A percentile compares a stretch with the other conserved stretches of the same genome.
Evolutionary conservation across 2,329 filamentous ascomycete species (phyloP).

Genomic region (Colletotrichum cuscutae): DNA sequence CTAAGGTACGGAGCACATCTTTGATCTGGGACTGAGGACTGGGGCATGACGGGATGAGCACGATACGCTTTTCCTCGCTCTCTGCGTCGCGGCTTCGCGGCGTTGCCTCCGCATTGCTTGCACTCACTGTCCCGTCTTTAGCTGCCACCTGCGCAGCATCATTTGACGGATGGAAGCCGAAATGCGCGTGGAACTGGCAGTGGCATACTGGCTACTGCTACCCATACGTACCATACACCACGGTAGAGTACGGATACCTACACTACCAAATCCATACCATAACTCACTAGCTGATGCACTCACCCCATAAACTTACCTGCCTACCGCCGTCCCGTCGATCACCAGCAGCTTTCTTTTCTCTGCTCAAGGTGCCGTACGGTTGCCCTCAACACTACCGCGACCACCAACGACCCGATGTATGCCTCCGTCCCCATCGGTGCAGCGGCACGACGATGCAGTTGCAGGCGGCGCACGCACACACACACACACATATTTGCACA

Average conservation of each 20-base stretch:
- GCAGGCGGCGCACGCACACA: background rate
- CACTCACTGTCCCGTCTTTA: slow-evolving; percentile 7
- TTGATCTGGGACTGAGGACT: background rate
- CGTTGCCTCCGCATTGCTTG: slow-evolving; percentile 7
- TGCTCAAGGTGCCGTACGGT: background rate
- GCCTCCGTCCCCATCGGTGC: background rate
- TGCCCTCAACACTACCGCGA: background rate
- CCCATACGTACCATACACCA: background rate
- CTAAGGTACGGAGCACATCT: too few relatives aligned
- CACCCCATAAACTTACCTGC: background rate
- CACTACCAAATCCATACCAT: background rate
- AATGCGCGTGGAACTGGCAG: background rate
- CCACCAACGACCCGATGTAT: background rate
- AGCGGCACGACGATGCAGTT: slow-evolving; percentile 1
- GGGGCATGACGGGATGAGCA: slow-evolving; percentile 23
- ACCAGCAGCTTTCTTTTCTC: background rate
- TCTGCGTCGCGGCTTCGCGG: background rate
- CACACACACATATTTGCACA: background rate
- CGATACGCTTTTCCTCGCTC: slow-evolving; percentile 15
- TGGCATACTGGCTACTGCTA: background rate
- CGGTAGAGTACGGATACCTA: background rate
- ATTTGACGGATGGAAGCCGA: slow-evolving; percentile 2
- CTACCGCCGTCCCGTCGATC: background rate
- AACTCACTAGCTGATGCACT: background rate
- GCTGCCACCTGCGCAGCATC: background rate